phyloP scores from a whole-genome alignment of 176 grass and related monocot species.

The Cymbopogon citratus region DNA sequence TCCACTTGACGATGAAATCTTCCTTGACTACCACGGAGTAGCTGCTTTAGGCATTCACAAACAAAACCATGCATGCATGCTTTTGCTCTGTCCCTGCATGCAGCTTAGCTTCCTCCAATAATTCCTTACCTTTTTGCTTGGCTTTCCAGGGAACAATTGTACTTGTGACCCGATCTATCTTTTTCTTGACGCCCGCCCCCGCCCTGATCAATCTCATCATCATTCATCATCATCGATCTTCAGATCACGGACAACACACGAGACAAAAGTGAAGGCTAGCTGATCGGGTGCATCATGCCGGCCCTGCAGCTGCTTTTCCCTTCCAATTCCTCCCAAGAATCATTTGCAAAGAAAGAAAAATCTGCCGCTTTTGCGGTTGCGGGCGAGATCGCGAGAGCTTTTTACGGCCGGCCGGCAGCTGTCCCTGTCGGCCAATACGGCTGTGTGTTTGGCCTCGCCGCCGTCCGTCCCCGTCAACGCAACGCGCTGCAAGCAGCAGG shows the following conservation, averaged over 20 bases:
- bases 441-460: not conserved
- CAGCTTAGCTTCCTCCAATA: not conserved
- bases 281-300: not conserved
- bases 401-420: constrained; percentile 1
- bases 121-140: constrained; percentile 13
- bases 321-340: constrained; percentile 17
- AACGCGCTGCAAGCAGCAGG: not conserved
- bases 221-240: not conserved
- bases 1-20: not conserved
- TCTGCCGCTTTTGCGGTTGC: constrained; percentile 7
- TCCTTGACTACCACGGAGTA: not conserved
- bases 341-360: not conserved
- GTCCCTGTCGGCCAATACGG: constrained; percentile 4
- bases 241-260: not conserved
- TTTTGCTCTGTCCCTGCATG: no score
- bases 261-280: constrained; percentile 30
- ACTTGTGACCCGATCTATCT: constrained; percentile 9
- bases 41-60: not conserved
- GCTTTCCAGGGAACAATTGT: constrained; percentile 12
- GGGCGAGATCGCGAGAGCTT: not conserved
- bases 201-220: not conserved
- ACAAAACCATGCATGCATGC: not conserved
- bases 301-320: not conserved
- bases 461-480: not conserved
- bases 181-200: not conserved